Evolutionary conservation across 148 eudicot species (phyloP).

Genomic region (Rhododendron ferrugineum): DNA sequence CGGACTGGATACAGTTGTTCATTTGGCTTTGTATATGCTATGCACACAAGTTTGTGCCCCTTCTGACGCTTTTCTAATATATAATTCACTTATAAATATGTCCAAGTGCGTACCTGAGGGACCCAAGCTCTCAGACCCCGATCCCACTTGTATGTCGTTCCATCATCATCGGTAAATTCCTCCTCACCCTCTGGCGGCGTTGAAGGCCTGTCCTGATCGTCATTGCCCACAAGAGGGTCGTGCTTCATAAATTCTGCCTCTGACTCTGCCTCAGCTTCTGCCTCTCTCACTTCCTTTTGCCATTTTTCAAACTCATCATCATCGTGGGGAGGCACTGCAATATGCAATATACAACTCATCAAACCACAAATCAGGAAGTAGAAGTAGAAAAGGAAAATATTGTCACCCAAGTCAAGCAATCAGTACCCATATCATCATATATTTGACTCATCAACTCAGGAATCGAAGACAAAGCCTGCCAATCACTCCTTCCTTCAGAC

Average conservation of each 20-base stretch:
- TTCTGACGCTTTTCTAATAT: background rate
- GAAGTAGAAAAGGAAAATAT: slow-evolving; percentile 2
- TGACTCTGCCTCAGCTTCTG: slow-evolving; percentile 60
- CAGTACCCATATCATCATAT: slow-evolving; percentile 34
- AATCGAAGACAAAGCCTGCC: slow-evolving; percentile 78
- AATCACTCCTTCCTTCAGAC: slow-evolving; percentile 82
- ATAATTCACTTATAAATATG: background rate
- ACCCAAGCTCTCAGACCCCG: slow-evolving; percentile 76
- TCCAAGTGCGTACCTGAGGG: slow-evolving; percentile 65
- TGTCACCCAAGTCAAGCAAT: slow-evolving; percentile 25
- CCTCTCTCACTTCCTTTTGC: slow-evolving; percentile 76
- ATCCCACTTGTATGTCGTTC: slow-evolving; percentile 91
- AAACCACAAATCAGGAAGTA: slow-evolving; percentile 10
- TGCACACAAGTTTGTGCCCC: background rate
- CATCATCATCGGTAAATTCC: slow-evolving; percentile 95
- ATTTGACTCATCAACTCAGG: slow-evolving; percentile 53
- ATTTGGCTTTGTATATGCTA: background rate
- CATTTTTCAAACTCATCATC: slow-evolving; percentile 81
- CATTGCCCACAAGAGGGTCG: slow-evolving; percentile 20
- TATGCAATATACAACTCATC: slow-evolving; percentile 25
- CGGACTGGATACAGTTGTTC: background rate
- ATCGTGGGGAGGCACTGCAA: slow-evolving; percentile 46
- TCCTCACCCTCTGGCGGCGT: slow-evolving; percentile 95
- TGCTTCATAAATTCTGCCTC: slow-evolving; percentile 33
- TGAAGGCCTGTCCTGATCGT: slow-evolving; percentile 65